Conservation (phyloP, 2,329 filamentous ascomycete genomes). For the Neonectria faginata region DNA sequence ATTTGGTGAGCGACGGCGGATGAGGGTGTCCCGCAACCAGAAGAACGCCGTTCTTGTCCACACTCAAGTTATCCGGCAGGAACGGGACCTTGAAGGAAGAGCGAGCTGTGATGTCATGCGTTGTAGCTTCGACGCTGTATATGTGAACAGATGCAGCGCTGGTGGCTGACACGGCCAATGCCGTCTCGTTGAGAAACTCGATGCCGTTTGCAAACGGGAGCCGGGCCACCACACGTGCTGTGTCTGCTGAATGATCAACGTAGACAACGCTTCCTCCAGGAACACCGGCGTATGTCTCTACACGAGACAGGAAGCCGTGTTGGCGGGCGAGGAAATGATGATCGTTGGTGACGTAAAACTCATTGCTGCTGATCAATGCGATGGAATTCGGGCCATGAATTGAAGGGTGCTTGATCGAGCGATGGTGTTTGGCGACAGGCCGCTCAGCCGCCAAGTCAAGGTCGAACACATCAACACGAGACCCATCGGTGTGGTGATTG, state of each 20-base stretch:
- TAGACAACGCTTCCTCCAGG: constrained; percentile 53
- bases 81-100: constrained; percentile 48
- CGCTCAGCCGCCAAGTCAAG: constrained; percentile 50
- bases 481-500: constrained; percentile 52
- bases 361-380: constrained; percentile 47
- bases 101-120: constrained; percentile 9
- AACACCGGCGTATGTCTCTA: constrained; percentile 52
- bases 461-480: constrained; percentile 55
- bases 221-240: constrained; percentile 47
- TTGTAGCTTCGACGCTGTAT: constrained; percentile 18
- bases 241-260: constrained; percentile 40
- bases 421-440: constrained; percentile 45
- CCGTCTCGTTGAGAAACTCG: constrained; percentile 53
- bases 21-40: constrained; percentile 57
- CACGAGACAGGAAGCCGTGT: constrained; percentile 39
- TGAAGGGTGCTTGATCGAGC: constrained; percentile 53
- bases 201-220: constrained; percentile 58
- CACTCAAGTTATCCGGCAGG: constrained; percentile 55
- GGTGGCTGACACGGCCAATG: constrained; percentile 54
- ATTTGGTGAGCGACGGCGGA: constrained; percentile 48
- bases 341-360: constrained; percentile 58
- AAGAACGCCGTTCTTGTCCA: constrained; percentile 46
- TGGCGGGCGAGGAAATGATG: constrained; percentile 50
- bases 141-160: constrained; percentile 32
- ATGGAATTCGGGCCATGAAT: constrained; percentile 56